Conservation (phyloP, 1,139 yeast genomes). For the Yamadazyma oceani region DNA sequence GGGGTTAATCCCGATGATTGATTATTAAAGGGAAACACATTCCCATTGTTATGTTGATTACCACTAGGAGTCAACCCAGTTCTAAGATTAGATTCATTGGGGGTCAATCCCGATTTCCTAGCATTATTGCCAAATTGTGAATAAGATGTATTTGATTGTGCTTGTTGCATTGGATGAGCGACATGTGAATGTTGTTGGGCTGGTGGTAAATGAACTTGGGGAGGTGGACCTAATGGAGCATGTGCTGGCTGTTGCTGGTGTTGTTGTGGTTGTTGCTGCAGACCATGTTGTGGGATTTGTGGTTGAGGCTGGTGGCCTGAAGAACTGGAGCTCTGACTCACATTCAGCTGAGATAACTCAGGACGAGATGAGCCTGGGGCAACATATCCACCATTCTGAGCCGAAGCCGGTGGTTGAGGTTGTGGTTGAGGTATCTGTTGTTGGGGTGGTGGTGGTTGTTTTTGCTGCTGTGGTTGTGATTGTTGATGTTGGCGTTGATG, state of each 20-base stretch:
- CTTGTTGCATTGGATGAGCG: constrained; percentile 1
- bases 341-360: no score
- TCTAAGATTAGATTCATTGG: constrained; percentile 65
- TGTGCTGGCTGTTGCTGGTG: constrained; percentile 3
- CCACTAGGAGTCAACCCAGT: constrained; percentile 61
- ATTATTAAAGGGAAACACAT: constrained; percentile 32
- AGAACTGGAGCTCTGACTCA: no score
- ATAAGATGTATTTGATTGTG: constrained; percentile 13
- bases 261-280: background rate
- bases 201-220: background rate
- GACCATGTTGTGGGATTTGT: constrained; percentile 4
- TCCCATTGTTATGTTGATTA: constrained; percentile 17
- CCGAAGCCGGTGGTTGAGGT: no score
- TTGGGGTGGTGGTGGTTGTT: constrained; percentile 1
- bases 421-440: background rate
- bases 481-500: constrained; percentile 4
- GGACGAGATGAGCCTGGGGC: no score
- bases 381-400: no score
- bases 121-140: constrained; percentile 31
- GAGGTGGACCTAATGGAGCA: constrained; percentile 2
- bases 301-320: constrained; percentile 3
- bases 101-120: constrained; percentile 62
- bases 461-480: background rate
- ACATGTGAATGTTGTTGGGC: no score
- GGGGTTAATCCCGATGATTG: constrained; percentile 42